These are phyloP conservation scores for Tubosaeta sp. DNA, from an alignment of 768 basidiomycete species.

Conservation along the genomic window DNA sequence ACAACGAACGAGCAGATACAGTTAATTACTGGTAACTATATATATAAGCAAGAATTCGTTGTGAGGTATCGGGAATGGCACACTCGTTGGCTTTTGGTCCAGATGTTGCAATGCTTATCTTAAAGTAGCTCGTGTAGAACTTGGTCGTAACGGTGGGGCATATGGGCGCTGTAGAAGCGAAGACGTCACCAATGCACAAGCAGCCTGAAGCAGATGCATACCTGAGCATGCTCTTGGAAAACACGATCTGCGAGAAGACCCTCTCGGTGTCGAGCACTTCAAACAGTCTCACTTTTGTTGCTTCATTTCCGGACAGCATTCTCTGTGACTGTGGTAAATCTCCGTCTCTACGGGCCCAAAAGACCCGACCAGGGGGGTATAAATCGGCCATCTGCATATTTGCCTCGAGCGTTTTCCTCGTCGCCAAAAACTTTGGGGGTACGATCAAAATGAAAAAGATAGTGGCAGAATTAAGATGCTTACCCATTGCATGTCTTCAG, in stretches of 20 bases:
- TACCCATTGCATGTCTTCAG: conserved; percentile 52
- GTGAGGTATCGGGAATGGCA: conserved; percentile 9
- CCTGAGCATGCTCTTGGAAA: conserved; percentile 81
- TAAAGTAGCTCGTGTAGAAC: conserved; percentile 66
- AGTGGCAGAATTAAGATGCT: conserved; percentile 19
- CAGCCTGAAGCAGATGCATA: conserved; percentile 27
- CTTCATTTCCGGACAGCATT: conserved; percentile 20
- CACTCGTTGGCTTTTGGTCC: conserved; percentile 1
- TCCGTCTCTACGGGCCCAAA: conserved; percentile 74
- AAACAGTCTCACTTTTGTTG: conserved; percentile 65
- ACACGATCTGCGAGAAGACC: conserved; percentile 77
- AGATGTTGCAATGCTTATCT: conserved; percentile 11
- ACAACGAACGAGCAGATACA: conserved; percentile 16
- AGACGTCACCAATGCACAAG: conserved; percentile 2
- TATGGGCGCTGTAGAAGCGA: conserved; percentile 49
- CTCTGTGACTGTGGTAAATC: conserved; percentile 55
- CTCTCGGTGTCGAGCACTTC: conserved; percentile 73
- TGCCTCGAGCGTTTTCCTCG: conserved; percentile 80
- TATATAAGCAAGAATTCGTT: conserved; percentile 1
- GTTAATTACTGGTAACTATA: conserved; percentile 1
- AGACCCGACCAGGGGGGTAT: conserved; percentile 72
- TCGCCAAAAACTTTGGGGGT: conserved; percentile 59
- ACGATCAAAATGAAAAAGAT: neutral
- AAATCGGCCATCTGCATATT: conserved; percentile 73
- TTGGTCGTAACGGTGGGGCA: conserved; percentile 78